Evolutionary conservation across 176 grass and related monocot genomes (phyloP), one percentile per base, ranked within the genome.

Genomic region (Cymbopogon citratus): DNA sequence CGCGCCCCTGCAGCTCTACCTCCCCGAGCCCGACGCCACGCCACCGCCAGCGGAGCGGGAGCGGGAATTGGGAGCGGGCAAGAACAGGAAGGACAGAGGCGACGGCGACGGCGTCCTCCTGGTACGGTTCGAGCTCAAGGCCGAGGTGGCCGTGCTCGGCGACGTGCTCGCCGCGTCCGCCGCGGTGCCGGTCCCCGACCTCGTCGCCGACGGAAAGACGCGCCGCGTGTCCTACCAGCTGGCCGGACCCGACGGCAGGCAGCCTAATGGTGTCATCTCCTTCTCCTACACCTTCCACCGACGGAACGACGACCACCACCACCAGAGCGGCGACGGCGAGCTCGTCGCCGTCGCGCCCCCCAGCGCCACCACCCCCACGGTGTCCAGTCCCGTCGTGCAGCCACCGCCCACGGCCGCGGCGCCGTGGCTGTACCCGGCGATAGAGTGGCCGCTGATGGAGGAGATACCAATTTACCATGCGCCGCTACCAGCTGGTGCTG

Each of bases 101-200:
- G 45, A 48, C 1, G 40, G 10, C 40, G 57, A 6, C 25, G 44
- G 4, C 3, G 69, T 76, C 49, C 69, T 86, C 6, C 24, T 80
- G 1, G 54, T 92, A 56, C 82, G 71, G 38, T 94, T 94, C 85
- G 84, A 94, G 52, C 40, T 94, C 74, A 94, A 85, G 84, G 86
- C 84, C 14, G 81, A 83, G 65, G 74, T 83, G 76, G 78, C 84
- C 51, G 35, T 94, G 8, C 78, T 87, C 63, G 85, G 76, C 11
- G 84, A 89, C 82, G 65, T 80, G 81, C 82, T 90, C 25, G 33
- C 88, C 15, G 92, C 89, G 7, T 66, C 79, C 18, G 92, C 90
- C 24, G n/a, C 45, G 16, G 92, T 91, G 45, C 84, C 86, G 12
- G 34, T 94, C 19, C 16, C 73, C 60, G 81, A 74, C 77, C 89